These are phyloP conservation scores for Blastomyces percursus DNA, from an alignment of 2,329 filamentous ascomycete genomes.

Conservation along the genomic window DNA sequence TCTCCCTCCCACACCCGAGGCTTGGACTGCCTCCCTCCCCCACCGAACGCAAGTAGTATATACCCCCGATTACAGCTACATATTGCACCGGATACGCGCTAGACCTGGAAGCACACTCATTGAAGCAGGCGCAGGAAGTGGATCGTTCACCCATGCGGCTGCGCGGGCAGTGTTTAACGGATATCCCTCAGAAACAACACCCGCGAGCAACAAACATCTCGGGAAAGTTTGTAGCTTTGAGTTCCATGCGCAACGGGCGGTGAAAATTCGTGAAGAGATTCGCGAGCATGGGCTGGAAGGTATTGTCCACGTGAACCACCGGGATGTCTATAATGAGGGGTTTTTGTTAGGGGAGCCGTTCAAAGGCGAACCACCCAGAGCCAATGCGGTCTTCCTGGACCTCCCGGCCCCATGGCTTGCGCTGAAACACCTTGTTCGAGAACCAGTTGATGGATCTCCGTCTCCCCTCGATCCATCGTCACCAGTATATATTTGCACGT, in stretches of 20 bases:
- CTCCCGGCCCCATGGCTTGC: constrained; percentile 42
- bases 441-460: constrained; percentile 21
- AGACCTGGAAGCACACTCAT: constrained; percentile 38
- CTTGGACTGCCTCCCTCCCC: constrained; percentile 41
- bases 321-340: constrained; percentile 41
- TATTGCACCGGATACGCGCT: constrained; percentile 39
- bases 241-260: constrained; percentile 37
- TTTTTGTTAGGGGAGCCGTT: constrained; percentile 31
- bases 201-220: constrained; percentile 20
- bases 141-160: constrained; percentile 42
- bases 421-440: constrained; percentile 36
- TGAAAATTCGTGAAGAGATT: constrained; percentile 35
- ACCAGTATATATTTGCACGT: constrained; percentile 75
- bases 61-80: constrained; percentile 44
- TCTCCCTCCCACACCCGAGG: constrained; percentile 40
- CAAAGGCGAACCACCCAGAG: constrained; percentile 31
- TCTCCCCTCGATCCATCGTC: constrained; percentile 59
- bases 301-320: constrained; percentile 37
- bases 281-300: constrained; percentile 34
- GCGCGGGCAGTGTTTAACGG: constrained; percentile 41
- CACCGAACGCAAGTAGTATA: constrained; percentile 45
- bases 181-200: constrained; percentile 22
- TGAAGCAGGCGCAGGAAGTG: constrained; percentile 43
- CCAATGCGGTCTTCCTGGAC: constrained; percentile 41
- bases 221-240: constrained; percentile 43